Evolutionary conservation across 2,329 filamentous ascomycete species (phyloP), one percentile per base, ranked within the genome.

Genomic region (Corinectria fuckeliana): DNA sequence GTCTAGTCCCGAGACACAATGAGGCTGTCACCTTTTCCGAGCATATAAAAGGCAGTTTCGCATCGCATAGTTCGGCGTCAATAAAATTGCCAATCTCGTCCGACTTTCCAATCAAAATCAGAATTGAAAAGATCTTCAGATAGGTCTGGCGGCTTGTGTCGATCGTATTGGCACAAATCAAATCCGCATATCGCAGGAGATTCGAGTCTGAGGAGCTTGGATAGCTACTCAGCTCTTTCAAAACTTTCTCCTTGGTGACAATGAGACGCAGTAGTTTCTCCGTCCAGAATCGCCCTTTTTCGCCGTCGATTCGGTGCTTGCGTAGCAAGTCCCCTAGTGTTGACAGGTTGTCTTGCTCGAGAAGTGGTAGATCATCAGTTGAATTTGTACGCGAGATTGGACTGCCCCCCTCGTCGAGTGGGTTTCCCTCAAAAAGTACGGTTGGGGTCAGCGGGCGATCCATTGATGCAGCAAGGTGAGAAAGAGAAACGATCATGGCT

Each of bases 121-220:
- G 18, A 18, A 58, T 14, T 1, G 49, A 3, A 9, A 61, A 61
- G 1, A 61, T 11, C 21, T 42, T 56, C 2, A 61, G 8, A 14
- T 58, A 58, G 7, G 8, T 26, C 16, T 34, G 8, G 16, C 11
- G 5, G 9, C 7, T 5, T 3, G 3, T 5, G 23, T 11, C 16
- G 1, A 4, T 23, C n/a, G 5, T 11, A 0, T 32, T 7, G 10
- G 38, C 14, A 5, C 3, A 25, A 7, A 59, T 54, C 7, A 5
- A 20, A 1, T 56, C 21, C 13, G 38, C 45, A 20, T 13, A 44
- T 1, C 13, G 5, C 4, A 3, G 3, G 5, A 28, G 36, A 10
- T n/a, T 9, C 8, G 32, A 36, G 32, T 16, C 32, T 10, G 32
- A 36, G 5, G n/a, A 36, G 32, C 32, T 36, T 18, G 10, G 18